These are phyloP conservation scores for Penicillium sp. DNA, from an alignment of 2,329 filamentous ascomycete genomes.

Conservation along the genomic window DNA sequence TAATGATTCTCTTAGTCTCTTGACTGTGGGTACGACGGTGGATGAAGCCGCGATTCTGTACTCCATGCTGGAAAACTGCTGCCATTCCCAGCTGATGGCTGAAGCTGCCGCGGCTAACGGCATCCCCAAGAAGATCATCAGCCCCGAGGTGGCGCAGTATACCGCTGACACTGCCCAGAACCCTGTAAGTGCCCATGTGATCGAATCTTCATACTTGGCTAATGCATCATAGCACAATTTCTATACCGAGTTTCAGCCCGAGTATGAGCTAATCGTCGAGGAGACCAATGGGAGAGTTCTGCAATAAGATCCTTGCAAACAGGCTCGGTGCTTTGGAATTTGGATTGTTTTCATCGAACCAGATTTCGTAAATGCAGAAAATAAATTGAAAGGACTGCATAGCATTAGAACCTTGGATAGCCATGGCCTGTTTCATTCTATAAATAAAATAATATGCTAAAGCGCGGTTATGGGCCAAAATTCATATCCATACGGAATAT, in stretches of 20 bases:
- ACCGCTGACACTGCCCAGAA: slow-evolving; percentile 39
- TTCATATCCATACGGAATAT: not conserved
- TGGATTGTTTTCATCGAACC: not conserved
- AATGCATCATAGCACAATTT: slow-evolving; percentile 35
- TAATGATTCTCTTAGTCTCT: slow-evolving; percentile 23
- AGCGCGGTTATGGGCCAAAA: not conserved
- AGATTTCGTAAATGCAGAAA: not conserved
- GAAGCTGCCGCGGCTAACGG: slow-evolving; percentile 44
- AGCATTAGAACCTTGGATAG: not conserved
- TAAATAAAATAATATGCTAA: not conserved
- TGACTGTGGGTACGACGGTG: slow-evolving; percentile 43
- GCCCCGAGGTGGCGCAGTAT: slow-evolving; percentile 34
- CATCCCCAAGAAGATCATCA: slow-evolving; percentile 36
- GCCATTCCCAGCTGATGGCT: slow-evolving; percentile 43
- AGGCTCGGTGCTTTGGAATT: not conserved
- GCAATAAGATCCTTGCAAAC: slow-evolving; percentile 4
- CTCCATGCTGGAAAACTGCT: slow-evolving; percentile 43
- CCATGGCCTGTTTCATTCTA: too few species aligned
- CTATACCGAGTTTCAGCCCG: slow-evolving; percentile 42
- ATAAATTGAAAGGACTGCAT: not conserved
- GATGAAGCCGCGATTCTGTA: slow-evolving; percentile 44
- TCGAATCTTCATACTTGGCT: not conserved
- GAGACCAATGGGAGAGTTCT: slow-evolving; percentile 38
- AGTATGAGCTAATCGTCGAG: slow-evolving; percentile 40
- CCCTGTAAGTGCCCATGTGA: slow-evolving; percentile 25